Conservation (phyloP, 1,139 yeast genomes). For the Candida neerlandica region DNA sequence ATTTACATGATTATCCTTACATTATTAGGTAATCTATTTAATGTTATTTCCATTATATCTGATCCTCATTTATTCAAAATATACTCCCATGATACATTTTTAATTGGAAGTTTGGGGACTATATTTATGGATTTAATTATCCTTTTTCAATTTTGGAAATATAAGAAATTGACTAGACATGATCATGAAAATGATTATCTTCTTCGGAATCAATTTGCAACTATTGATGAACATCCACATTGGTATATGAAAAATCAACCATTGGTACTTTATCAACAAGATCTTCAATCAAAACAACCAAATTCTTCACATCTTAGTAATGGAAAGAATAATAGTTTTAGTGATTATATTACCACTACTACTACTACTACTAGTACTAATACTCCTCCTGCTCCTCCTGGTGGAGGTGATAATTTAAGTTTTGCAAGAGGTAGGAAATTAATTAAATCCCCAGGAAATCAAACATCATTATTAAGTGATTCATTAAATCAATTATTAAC, state of each 20-base stretch:
- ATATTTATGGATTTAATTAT: constrained; percentile 37
- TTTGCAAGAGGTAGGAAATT: constrained; percentile 12
- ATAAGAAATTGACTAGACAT: constrained; percentile 9
- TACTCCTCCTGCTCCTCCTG: constrained; percentile 8
- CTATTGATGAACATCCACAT: constrained; percentile 30
- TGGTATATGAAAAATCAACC: constrained; percentile 34
- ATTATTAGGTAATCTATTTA: constrained; percentile 39
- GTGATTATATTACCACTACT: constrained; percentile 1
- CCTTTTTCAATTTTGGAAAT: constrained; percentile 36
- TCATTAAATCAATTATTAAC: constrained; percentile 6
- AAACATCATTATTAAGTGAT: constrained; percentile 2
- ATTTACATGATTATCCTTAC: constrained; percentile 39
- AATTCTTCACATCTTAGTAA: constrained; percentile 6
- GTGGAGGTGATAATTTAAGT: too few relatives aligned
- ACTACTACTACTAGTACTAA: background rate
- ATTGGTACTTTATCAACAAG: constrained; percentile 19
- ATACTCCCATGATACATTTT: constrained; percentile 21
- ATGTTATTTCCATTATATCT: constrained; percentile 33
- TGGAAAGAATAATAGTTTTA: background rate
- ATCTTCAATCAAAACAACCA: constrained; percentile 9
- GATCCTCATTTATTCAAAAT: constrained; percentile 24
- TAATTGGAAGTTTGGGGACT: constrained; percentile 42
- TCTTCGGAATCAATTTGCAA: background rate
- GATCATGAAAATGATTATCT: background rate
- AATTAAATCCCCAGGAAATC: constrained; percentile 9